Evolutionary conservation across 2,329 filamentous ascomycete genomes (phyloP).

Genomic region (Hawksworthiomyces lignivorus): DNA sequence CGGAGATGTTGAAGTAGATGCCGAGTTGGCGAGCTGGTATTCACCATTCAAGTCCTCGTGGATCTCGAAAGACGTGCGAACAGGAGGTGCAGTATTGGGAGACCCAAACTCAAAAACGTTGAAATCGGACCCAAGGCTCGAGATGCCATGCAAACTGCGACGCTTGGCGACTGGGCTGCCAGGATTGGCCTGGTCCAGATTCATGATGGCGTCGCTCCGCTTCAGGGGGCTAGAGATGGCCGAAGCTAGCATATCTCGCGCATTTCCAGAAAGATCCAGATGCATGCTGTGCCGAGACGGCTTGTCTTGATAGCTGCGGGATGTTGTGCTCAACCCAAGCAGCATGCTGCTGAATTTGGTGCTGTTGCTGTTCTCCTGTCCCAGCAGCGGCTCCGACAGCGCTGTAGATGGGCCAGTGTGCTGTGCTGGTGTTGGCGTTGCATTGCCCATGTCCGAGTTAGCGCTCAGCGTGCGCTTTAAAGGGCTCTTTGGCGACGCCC

Average conservation of each 20-base stretch:
- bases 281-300: slow-evolving; percentile 47
- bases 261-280: slow-evolving; percentile 48
- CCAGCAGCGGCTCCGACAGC: slow-evolving; percentile 17
- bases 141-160: slow-evolving; percentile 72
- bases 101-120: slow-evolving; percentile 61
- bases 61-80: slow-evolving; percentile 38
- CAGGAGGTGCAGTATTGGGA: slow-evolving; percentile 27
- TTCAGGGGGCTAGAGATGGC: slow-evolving; percentile 77
- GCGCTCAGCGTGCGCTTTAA: slow-evolving; percentile 68
- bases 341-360: slow-evolving; percentile 22
- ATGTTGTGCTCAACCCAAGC: slow-evolving; percentile 31
- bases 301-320: slow-evolving; percentile 40
- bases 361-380: slow-evolving; percentile 33
- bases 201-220: slow-evolving; percentile 84
- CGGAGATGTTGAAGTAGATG: neutral
- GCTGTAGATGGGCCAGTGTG: slow-evolving; percentile 26
- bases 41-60: slow-evolving; percentile 36
- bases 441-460: slow-evolving; percentile 64
- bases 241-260: slow-evolving; percentile 38
- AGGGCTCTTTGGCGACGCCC: slow-evolving; percentile 73
- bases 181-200: slow-evolving; percentile 67
- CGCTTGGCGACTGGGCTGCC: slow-evolving; percentile 88
- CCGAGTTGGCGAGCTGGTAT: slow-evolving; percentile 42
- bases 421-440: slow-evolving; percentile 42
- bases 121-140: slow-evolving; percentile 55